These are phyloP conservation scores for Sarocladiaceae sp. DNA, from an alignment of 2,329 filamentous ascomycete species.

Conservation along the genomic window DNA sequence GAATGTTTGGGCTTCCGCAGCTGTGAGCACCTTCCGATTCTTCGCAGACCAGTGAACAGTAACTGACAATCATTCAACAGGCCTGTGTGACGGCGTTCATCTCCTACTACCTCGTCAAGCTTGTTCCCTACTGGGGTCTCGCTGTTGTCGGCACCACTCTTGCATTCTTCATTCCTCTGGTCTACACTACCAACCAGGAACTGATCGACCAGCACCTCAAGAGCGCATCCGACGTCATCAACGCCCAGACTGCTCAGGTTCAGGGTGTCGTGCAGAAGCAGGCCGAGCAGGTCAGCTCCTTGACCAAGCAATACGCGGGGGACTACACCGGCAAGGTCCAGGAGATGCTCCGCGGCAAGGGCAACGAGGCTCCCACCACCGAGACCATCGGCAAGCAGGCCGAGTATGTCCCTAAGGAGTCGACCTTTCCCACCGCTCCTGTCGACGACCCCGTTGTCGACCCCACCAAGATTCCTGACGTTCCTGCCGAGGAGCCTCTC, in stretches of 20 bases:
- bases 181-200: slow-evolving; percentile 64
- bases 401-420: slow-evolving; percentile 19
- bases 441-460: slow-evolving; percentile 28
- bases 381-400: slow-evolving; percentile 28
- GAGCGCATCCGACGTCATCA: slow-evolving; percentile 50
- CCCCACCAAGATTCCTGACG: slow-evolving; percentile 14
- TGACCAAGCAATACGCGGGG: slow-evolving; percentile 62
- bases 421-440: slow-evolving; percentile 30
- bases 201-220: slow-evolving; percentile 59
- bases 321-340: slow-evolving; percentile 65
- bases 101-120: slow-evolving; percentile 63
- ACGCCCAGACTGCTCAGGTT: slow-evolving; percentile 57
- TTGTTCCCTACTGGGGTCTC: slow-evolving; percentile 65
- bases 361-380: slow-evolving; percentile 31
- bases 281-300: slow-evolving; percentile 53
- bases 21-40: slow-evolving; percentile 50
- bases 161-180: slow-evolving; percentile 54
- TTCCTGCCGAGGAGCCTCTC: slow-evolving; percentile 17
- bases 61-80: slow-evolving; percentile 31
- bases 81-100: slow-evolving; percentile 55
- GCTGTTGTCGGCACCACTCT: slow-evolving; percentile 53
- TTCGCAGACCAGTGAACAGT: no score
- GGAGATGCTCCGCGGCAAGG: slow-evolving; percentile 49
- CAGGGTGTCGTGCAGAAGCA: slow-evolving; percentile 57
- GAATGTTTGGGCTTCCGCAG: slow-evolving; percentile 54